Base-by-base conservation (phyloP, 352 stramenopile species). In the Phytopythium chamaehyphon region DNA sequence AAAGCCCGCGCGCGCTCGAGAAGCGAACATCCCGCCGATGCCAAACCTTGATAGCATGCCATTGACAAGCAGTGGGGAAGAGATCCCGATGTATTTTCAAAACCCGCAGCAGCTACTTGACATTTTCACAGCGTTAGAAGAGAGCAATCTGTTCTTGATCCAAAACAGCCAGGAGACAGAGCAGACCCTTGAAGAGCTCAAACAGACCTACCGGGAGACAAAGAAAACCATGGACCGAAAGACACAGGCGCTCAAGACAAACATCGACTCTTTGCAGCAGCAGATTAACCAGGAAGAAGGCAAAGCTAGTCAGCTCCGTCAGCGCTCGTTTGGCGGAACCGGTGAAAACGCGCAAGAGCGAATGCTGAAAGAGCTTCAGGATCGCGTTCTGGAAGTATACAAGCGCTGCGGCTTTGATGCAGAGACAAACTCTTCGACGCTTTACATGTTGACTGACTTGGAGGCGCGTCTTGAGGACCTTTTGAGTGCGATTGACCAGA, bases 61-160 rank as follows among this genome's bases (percentile, higher is more conserved):
- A 5, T 61, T 83, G 8, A 87, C 71, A 11, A 94, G 79, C 55
- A 90, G 76, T 52, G 93, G 76, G 0, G 91, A 98, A 47, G 92
- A 98, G 53, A 79, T 94, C 33, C 91, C 91, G 16, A 98, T 98
- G 90, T 98, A 97, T 62, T 98, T 98, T 58, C 78, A 93, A 47
- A 73, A 96, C 19, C 93, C 94, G 12, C 69, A 94, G 54, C 95
- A 98, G 47, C 71, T 98, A 2, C 73, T 98, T 1, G 89, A 97
- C 37, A 95, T 98, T 31, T 98, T 98, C 65, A 94, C 79, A 14
- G 73, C 83, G 3, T 62, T 98, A 23, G 95, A 98, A 65, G 89
- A 98, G 55, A 94, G 93, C 70, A 98, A 98, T 52, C 73, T 98
- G 42, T 98, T 98, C 57, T 57, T 98, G 24, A 98, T 98, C 56